These are phyloP conservation scores for Porphyrellus cyaneotinctus DNA, from an alignment of 768 basidiomycete species.

Conservation along the genomic window DNA sequence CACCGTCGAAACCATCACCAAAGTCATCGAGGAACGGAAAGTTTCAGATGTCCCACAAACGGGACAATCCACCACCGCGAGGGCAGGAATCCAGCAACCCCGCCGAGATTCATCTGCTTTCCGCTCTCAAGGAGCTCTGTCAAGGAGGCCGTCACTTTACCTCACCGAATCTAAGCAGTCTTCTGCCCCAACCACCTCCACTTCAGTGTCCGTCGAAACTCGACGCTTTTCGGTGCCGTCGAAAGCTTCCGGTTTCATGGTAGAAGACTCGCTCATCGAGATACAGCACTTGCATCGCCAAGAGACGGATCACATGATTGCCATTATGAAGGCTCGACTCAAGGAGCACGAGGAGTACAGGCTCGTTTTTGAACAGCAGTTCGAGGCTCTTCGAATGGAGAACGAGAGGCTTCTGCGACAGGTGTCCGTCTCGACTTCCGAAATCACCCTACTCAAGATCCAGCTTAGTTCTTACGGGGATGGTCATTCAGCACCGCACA, in stretches of 20 bases:
- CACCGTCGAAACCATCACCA: not conserved
- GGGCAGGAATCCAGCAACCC: not conserved
- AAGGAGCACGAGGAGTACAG: not conserved
- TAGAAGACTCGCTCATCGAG: not conserved
- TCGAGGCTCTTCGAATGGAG: not conserved
- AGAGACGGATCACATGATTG: slow-evolving; percentile 1
- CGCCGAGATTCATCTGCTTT: too few relatives aligned
- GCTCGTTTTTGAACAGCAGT: not conserved
- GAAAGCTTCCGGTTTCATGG: not conserved
- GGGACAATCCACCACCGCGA: not conserved
- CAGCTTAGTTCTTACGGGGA: not conserved
- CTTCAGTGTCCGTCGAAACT: not conserved
- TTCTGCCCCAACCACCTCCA: not conserved
- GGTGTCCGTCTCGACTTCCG: not conserved
- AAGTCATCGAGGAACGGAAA: not conserved
- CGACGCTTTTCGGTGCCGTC: not conserved
- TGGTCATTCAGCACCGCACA: not conserved
- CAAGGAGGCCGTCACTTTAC: too few relatives aligned
- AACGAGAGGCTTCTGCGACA: not conserved
- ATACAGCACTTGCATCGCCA: slow-evolving; percentile 1
- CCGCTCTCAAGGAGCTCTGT: too few relatives aligned
- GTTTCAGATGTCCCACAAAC: not conserved
- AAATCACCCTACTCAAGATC: not conserved
- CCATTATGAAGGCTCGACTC: not conserved
- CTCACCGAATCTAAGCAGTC: too few relatives aligned